These are phyloP conservation scores for Lentinula edodes DNA, from an alignment of 768 basidiomycete genomes.

Conservation along the genomic window DNA sequence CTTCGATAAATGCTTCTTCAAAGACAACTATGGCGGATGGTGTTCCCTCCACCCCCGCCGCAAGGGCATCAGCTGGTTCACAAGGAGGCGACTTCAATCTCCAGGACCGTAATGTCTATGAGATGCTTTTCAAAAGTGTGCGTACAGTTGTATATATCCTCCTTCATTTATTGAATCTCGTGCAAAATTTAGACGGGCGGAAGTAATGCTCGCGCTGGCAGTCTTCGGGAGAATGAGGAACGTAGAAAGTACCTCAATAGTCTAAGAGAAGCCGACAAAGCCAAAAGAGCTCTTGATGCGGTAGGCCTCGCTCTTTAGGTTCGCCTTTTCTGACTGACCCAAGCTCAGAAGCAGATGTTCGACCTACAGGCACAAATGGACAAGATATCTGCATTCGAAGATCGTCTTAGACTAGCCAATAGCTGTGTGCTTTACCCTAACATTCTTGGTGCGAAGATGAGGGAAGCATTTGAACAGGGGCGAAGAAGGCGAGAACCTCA, in stretches of 20 bases:
- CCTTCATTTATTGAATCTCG: background rate
- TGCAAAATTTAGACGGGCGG: constrained; percentile 30
- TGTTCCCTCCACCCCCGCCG: constrained; percentile 8
- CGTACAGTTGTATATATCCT: constrained; percentile 12
- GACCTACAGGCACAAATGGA: constrained; percentile 56
- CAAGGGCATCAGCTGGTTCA: constrained; percentile 34
- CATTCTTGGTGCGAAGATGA: constrained; percentile 52
- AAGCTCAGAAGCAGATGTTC: constrained; percentile 38
- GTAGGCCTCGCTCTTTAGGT: constrained; percentile 28
- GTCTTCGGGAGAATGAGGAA: constrained; percentile 50
- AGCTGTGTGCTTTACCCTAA: constrained; percentile 60
- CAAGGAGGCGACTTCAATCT: constrained; percentile 57
- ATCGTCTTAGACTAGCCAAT: constrained; percentile 39
- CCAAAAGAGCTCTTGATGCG: constrained; percentile 48
- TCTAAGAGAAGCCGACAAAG: constrained; percentile 65
- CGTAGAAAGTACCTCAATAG: constrained; percentile 59
- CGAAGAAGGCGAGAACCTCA: constrained; percentile 24
- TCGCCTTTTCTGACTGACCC: background rate
- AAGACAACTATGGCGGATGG: constrained; percentile 9
- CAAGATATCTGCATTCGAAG: constrained; percentile 60
- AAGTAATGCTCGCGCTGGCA: constrained; percentile 39
- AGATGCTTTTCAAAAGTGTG: constrained; percentile 56
- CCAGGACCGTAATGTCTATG: constrained; percentile 57
- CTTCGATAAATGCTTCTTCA: constrained; percentile 14
- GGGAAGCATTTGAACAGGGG: constrained; percentile 45